Percentiles rank a stretch among this genome's conserved stretches.
These are phyloP conservation scores for Blastocladiella britannica DNA, from an alignment of 192 early-diverging fungal species.

Conservation along the genomic window DNA sequence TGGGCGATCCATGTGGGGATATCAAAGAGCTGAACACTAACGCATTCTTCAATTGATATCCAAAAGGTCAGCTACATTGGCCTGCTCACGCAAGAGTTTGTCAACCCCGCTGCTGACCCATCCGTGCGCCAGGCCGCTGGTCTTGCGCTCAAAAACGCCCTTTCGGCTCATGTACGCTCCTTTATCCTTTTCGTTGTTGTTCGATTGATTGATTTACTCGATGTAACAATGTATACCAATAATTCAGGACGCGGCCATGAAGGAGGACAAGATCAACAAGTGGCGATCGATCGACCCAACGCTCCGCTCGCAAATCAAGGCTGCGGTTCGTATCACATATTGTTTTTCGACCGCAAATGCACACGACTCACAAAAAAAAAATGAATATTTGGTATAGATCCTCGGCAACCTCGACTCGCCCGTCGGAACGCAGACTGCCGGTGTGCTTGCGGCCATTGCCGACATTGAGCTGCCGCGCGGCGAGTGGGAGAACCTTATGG, in stretches of 20 bases:
- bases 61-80: slow-evolving; percentile 21
- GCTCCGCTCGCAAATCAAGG: slow-evolving; percentile 48
- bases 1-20: no score
- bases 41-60: neutral
- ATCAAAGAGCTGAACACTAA: no score
- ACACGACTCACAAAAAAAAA: no score
- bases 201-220: slow-evolving; percentile 4
- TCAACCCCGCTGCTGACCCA: slow-evolving; percentile 42
- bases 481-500: slow-evolving; percentile 76
- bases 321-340: slow-evolving; percentile 9
- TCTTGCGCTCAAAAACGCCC: slow-evolving; percentile 79
- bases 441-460: slow-evolving; percentile 72
- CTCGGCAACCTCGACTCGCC: slow-evolving; percentile 2
- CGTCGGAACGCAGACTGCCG: slow-evolving; percentile 3
- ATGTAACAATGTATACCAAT: slow-evolving; percentile 1
- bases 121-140: slow-evolving; percentile 62
- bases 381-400: no score
- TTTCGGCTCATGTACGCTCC: slow-evolving; percentile 50
- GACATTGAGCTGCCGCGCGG: slow-evolving; percentile 74
- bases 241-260: slow-evolving; percentile 23
- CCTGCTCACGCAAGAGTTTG: slow-evolving; percentile 56
- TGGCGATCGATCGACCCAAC: slow-evolving; percentile 40
- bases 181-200: neutral
- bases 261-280: slow-evolving; percentile 34
- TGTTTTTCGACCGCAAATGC: no score